Evolutionary conservation across 108 stramenopile genomes (phyloP).

Genomic region (Fistulifera solaris): DNA sequence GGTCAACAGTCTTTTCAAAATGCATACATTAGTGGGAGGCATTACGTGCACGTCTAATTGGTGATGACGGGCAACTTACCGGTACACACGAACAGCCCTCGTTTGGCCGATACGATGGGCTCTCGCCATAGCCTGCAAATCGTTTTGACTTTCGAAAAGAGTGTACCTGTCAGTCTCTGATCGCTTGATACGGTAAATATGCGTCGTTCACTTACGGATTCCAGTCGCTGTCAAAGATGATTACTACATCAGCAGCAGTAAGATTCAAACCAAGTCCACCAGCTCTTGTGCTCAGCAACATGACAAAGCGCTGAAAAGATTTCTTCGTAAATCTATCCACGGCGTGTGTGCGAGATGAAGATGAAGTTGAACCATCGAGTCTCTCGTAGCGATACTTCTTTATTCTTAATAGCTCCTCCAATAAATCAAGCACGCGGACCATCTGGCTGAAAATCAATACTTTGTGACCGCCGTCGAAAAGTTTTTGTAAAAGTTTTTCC

Average conservation of each 20-base stretch:
- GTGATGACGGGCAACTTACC: constrained; percentile 10
- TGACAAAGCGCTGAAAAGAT: constrained; percentile 80
- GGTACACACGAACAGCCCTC: constrained; percentile 63
- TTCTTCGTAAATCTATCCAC: constrained; percentile 87
- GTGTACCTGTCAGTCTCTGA: too few relatives aligned
- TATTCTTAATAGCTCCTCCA: constrained; percentile 85
- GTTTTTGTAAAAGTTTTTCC: constrained; percentile 84
- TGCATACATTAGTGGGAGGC: too few relatives aligned
- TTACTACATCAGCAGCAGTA: constrained; percentile 94
- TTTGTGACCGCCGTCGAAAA: constrained; percentile 84
- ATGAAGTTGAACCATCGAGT: constrained; percentile 82
- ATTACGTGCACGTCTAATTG: too few relatives aligned
- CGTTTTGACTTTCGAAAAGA: too few relatives aligned
- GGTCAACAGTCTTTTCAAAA: constrained; percentile 47
- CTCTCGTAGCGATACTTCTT: constrained; percentile 75
- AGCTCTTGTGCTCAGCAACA: constrained; percentile 92
- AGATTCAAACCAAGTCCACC: constrained; percentile 45
- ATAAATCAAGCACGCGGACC: constrained; percentile 84
- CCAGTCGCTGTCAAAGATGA: constrained; percentile 67
- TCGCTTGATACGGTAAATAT: too few relatives aligned
- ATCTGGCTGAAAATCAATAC: constrained; percentile 97
- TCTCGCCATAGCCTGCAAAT: too few relatives aligned
- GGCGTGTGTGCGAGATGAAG: constrained; percentile 77
- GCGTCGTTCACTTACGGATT: constrained; percentile 88
- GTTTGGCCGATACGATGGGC: constrained; percentile 97